Evolutionary conservation across 345 rosid species (phyloP).

Genomic region (Salix koriyanagi): DNA sequence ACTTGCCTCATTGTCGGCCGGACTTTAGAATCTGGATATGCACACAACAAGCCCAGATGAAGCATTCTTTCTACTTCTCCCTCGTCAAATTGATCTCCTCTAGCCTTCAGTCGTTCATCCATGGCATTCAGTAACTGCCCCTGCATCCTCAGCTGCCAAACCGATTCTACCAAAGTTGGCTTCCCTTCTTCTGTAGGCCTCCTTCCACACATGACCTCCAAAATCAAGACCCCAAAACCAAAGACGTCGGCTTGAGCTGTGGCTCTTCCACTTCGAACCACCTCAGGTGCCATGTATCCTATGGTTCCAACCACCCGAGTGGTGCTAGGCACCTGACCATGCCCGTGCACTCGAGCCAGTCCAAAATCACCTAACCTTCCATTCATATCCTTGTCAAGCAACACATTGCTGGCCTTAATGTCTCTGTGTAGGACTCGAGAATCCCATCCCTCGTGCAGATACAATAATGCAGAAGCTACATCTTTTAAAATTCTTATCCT

Average conservation of each 20-base stretch:
- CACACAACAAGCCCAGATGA: constrained; percentile 60
- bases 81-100: constrained; percentile 25
- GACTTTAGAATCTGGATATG: constrained; percentile 48
- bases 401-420: constrained; percentile 77
- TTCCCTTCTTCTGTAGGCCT: constrained; percentile 50
- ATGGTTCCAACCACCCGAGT: constrained; percentile 67
- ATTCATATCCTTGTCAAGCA: constrained; percentile 66
- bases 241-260: constrained; percentile 45
- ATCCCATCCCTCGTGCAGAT: constrained; percentile 79
- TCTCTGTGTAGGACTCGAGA: constrained; percentile 69
- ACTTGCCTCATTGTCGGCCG: constrained; percentile 81
- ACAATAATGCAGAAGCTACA: constrained; percentile 59
- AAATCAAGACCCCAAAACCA: constrained; percentile 44
- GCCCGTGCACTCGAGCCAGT: constrained; percentile 64
- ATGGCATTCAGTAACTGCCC: constrained; percentile 40
- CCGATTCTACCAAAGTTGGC: constrained; percentile 41
- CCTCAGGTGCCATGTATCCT: constrained; percentile 80
- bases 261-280: constrained; percentile 41
- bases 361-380: constrained; percentile 77
- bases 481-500: constrained; percentile 55
- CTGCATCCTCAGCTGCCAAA: constrained; percentile 39
- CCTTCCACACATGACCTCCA: constrained; percentile 57
- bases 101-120: constrained; percentile 38
- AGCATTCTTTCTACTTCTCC: constrained; percentile 48
- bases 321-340: constrained; percentile 50